Evolutionary conservation across 176 grass and related monocot species (phyloP), one percentile per base, ranked within the genome.

Genomic region (Dactylis glomerata): DNA sequence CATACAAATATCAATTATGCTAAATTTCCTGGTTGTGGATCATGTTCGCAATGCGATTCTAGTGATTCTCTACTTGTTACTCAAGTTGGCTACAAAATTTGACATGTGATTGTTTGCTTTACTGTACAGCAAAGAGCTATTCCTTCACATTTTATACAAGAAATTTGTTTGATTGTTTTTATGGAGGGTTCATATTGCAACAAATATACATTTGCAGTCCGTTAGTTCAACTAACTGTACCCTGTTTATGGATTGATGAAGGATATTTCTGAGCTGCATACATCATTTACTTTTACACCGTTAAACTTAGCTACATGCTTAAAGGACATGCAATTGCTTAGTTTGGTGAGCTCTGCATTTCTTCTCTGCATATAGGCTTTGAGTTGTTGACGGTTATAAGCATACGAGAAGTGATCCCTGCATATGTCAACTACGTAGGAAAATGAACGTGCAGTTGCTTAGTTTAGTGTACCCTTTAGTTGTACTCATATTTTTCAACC

Each of bases 51-150:
- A 15, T 77, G 28, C 2, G 56, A 74, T 66, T 45, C 72, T 59
- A n/a, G 68, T 37, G 49, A 68, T 45, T 19, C 40, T 49, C 11
- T 88, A 27, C 36, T 52, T 50, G 22, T 24, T 44, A 49, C 38
- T 40, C 7, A 28, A 34, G 34, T 31, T 55, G 19, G n/a, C 24
- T 54, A 75, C 4, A 77, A 32, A 59, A 83, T 5, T 47, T 71
- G 28, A 59, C 66, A 87, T 26, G 37, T 15, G 28, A 76, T 83
- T 67, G 44, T 74, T 86, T 78, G 30, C 11, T 79, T 16, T 72
- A 46, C n/a, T 28, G 1, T 76, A 58, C 20, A 40, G 17, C 20
- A 67, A 26, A 57, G 22, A 61, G 24, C 24, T 12, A 49, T 37
- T 32, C 37, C 41, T 58, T 37, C 6, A 10, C 65, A 64, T 61